Conservation (phyloP, 23 red algal species). For the Cyanidium caldarium region DNA sequence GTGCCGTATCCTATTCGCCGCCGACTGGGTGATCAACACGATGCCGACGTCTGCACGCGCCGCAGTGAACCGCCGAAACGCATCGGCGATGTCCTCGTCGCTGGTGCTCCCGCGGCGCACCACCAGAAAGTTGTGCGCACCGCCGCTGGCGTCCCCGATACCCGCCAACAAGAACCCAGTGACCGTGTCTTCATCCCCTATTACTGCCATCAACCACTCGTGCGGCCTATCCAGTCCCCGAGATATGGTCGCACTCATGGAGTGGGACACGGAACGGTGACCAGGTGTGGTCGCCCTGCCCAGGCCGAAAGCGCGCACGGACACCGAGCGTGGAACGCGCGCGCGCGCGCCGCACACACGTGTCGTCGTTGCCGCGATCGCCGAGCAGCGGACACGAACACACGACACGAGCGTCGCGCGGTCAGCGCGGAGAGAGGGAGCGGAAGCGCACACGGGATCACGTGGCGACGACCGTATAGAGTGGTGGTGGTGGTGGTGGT, state of each 20-base stretch:
- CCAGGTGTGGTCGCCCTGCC: no score
- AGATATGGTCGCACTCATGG: neutral
- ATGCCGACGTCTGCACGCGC: slow-evolving; percentile 78
- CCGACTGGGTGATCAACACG: slow-evolving; percentile 92
- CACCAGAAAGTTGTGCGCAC: slow-evolving; percentile 67
- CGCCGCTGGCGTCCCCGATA: slow-evolving; percentile 42
- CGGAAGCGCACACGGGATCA: no score
- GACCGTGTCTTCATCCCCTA: slow-evolving; percentile 89
- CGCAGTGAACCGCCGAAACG: slow-evolving; percentile 59
- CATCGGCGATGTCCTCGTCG: slow-evolving; percentile 63
- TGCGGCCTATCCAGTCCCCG: neutral
- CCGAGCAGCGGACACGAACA: no score
- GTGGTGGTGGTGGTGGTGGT: no score
- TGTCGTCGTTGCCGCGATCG: no score
- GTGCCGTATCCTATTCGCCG: slow-evolving; percentile 73
- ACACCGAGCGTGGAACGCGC: no score
- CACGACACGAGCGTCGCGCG: no score
- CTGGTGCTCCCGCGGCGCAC: slow-evolving; percentile 79
- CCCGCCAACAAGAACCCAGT: slow-evolving; percentile 93
- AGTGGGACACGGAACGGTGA: no score
- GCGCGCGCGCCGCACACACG: no score
- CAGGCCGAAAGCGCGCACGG: no score
- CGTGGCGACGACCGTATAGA: no score
- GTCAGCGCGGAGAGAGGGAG: no score
- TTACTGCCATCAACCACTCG: slow-evolving; percentile 44